Evolutionary conservation across 2,329 filamentous ascomycete species (phyloP).

Genomic region (Fusarium aywerte): DNA sequence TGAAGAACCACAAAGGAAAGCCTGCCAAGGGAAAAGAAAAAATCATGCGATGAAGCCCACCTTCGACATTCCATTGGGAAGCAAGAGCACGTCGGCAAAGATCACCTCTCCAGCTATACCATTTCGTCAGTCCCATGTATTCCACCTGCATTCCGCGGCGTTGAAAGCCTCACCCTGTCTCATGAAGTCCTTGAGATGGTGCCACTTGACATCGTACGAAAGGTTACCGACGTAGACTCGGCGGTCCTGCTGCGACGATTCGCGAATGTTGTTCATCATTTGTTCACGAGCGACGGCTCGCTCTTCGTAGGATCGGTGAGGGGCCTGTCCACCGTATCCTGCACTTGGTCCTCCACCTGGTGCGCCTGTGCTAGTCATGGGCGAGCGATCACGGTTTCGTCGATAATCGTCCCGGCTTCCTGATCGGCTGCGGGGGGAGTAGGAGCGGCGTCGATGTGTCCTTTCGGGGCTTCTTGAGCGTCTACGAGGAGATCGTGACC

Average conservation of each 20-base stretch:
- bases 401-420: constrained; percentile 80
- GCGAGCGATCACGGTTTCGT: constrained; percentile 79
- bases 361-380: constrained; percentile 81
- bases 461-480: constrained; percentile 86
- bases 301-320: constrained; percentile 85
- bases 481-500: constrained; percentile 80
- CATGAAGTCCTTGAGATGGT: constrained; percentile 99
- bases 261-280: constrained; percentile 95
- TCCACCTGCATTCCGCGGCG: constrained; percentile 44
- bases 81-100: constrained; percentile 98
- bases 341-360: constrained; percentile 75
- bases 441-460: constrained; percentile 76
- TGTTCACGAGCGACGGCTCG: constrained; percentile 85
- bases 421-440: constrained; percentile 82
- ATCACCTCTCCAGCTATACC: constrained; percentile 93
- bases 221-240: constrained; percentile 99
- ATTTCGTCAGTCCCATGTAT: constrained; percentile 54
- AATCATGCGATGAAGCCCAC: constrained; percentile 94
- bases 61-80: constrained; percentile 99
- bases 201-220: constrained; percentile 99
- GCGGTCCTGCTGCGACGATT: constrained; percentile 97
- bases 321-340: constrained; percentile 68
- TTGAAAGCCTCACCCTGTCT: constrained; percentile 82
- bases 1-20: constrained; percentile 75
- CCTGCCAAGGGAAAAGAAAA: constrained; percentile 74